Percentiles rank a stretch among this genome's conserved stretches.
Evolutionary conservation across 106 monocot species (phyloP).

Genomic region (Gastrodia elata): DNA sequence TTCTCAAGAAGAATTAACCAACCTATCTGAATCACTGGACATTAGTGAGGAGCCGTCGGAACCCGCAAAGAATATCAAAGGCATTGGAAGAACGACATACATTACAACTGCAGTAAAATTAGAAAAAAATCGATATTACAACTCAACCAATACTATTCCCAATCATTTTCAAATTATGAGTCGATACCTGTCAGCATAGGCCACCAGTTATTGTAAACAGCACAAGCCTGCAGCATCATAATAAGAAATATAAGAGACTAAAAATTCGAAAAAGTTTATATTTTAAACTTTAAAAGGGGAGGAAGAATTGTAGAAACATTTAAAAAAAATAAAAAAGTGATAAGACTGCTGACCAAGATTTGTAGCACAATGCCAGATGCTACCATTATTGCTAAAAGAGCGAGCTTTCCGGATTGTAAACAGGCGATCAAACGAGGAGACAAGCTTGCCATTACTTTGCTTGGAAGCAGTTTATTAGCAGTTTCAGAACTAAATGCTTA

Average conservation of each 20-base stretch:
- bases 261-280: background rate
- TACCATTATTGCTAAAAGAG: conserved; percentile 70
- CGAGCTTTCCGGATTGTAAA: conserved; percentile 59
- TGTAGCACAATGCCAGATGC: conserved; percentile 73
- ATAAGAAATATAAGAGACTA: conserved; percentile 10
- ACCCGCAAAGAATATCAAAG: conserved; percentile 63
- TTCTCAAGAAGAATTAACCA: conserved; percentile 5
- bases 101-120: conserved; percentile 48
- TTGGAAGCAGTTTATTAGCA: background rate
- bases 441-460: conserved; percentile 28
- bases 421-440: conserved; percentile 47
- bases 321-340: background rate
- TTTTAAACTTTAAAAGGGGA: background rate
- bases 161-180: background rate
- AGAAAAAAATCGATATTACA: background rate
- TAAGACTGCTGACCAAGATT: conserved; percentile 39
- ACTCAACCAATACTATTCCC: background rate
- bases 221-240: conserved; percentile 63
- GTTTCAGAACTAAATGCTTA: background rate
- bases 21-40: conserved; percentile 47
- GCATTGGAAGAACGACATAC: conserved; percentile 93
- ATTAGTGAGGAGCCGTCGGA: conserved; percentile 43
- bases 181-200: conserved; percentile 88
- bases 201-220: conserved; percentile 97
- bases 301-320: background rate